Evolutionary conservation across 1,284 basidiomycete genomes (phyloP), one percentile per base, ranked within the genome.

Genomic region (Ustilago cynodontis): DNA sequence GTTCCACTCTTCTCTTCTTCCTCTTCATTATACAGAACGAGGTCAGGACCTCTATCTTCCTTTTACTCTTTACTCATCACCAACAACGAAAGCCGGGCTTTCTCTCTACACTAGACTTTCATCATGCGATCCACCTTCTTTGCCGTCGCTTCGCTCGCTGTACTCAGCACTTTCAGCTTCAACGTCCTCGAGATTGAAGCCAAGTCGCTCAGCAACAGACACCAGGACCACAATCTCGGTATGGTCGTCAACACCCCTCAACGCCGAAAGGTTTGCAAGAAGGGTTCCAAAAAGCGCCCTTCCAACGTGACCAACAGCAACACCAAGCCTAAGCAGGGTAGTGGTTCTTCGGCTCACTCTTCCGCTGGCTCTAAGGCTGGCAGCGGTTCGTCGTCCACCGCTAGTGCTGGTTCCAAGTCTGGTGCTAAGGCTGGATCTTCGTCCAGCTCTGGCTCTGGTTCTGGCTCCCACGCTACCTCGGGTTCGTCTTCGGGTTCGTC

Each of bases 171-270:
- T 26, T 57, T 71, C 20, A 62, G 68, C 60, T 67, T 61, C 43
- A 59, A 47, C 53, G 58, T 60, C 52, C 67, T 50, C 28, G 55
- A 58, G 64, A 60, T 58, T 22, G 52, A 71, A n/a, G 73, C 73
- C 52, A 76, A 68, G 68, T 60, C 67, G 60, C 67, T 76, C 55
- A 76, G 73, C 68, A 71, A 66, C 65, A 51, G 73, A 31, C 64
- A 76, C 41, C 57, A 50, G 6, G 14, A 67, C 31, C 55, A 60
- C 59, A 29, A 28, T 26, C 56, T 58, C 11, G 60, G 26, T 26
- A 16, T 51, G 22, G 37, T 45, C 13, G 45, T 18, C 24, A 28
- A 31, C 28, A 20, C 62, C 4, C 39, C 53, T 26, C 41, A 71
- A 26, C 59, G 64, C 20, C 55, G 63, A 8, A 61, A 58, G 50